Percentiles rank a stretch among this genome's conserved stretches.
Conservation (phyloP, 164 flowering plant species). For the Chimonanthus praecox region DNA sequence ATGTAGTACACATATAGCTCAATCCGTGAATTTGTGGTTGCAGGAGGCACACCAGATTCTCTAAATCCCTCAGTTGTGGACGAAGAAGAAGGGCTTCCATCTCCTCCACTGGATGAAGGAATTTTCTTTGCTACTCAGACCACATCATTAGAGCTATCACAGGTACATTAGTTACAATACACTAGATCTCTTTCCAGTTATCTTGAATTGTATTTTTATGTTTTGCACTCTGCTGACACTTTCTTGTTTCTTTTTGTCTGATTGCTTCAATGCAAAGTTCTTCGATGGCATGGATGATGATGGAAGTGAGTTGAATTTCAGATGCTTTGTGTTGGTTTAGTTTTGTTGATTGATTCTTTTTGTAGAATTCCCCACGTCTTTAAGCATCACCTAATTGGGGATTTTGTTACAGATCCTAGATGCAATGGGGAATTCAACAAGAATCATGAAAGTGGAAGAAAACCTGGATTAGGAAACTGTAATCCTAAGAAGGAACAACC, state of each 20-base stretch:
- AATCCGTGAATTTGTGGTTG: background rate
- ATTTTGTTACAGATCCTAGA: constrained; percentile 59
- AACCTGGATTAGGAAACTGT: constrained; percentile 16
- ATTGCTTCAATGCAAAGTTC: constrained; percentile 38
- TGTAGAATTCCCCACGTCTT: constrained; percentile 24
- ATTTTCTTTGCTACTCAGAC: constrained; percentile 53
- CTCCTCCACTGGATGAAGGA: constrained; percentile 88
- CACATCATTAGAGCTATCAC: constrained; percentile 60
- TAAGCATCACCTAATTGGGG: constrained; percentile 19
- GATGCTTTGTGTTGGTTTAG: constrained; percentile 2
- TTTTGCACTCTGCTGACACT: background rate
- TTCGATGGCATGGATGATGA: constrained; percentile 95
- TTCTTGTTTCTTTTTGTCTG: background rate
- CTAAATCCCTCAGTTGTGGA: constrained; percentile 64
- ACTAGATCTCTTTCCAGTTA: background rate
- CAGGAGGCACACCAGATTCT: constrained; percentile 73
- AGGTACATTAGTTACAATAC: constrained; percentile 27
- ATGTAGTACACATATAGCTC: background rate
- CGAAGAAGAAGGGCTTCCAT: constrained; percentile 74
- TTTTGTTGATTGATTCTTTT: constrained; percentile 2
- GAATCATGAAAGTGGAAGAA: constrained; percentile 48
- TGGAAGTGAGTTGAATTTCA: constrained; percentile 70
- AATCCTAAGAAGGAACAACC: constrained; percentile 26
- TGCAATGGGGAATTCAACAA: constrained; percentile 42
- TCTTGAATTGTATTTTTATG: background rate